Conservation (phyloP, 2,329 filamentous ascomycete genomes). For the Didymella sp. region DNA sequence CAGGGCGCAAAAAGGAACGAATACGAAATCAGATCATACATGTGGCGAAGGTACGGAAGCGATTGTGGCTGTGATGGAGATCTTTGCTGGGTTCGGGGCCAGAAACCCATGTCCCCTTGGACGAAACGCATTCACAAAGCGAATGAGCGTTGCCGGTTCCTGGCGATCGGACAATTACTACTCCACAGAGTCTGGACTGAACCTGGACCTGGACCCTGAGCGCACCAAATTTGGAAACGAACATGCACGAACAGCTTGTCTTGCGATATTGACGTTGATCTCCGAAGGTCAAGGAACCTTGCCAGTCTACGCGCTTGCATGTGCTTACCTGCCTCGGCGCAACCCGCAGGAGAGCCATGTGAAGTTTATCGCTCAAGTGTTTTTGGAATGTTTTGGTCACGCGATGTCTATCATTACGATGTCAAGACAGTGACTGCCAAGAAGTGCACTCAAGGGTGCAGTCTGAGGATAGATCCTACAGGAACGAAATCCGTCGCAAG, state of each 20-base stretch:
- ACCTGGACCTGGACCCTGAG: constrained; percentile 13
- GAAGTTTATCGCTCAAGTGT: neutral
- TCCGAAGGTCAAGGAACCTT: neutral
- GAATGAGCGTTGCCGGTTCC: constrained; percentile 16
- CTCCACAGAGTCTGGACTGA: constrained; percentile 10
- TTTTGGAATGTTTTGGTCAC: neutral
- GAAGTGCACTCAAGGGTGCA: neutral
- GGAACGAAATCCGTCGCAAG: neutral
- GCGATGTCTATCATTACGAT: neutral
- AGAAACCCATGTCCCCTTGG: neutral
- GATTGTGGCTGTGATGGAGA: constrained; percentile 27
- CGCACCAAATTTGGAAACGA: constrained; percentile 9
- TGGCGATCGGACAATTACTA: constrained; percentile 20
- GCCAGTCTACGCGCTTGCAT: neutral
- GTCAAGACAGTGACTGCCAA: neutral
- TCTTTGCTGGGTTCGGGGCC: constrained; percentile 14
- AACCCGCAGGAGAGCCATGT: neutral
- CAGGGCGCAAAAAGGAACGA: constrained; percentile 1
- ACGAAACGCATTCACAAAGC: constrained; percentile 4
- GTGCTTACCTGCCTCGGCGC: constrained; percentile 1
- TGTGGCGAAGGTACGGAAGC: constrained; percentile 16
- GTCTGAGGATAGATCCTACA: neutral
- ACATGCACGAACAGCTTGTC: neutral
- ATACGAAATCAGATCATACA: constrained; percentile 6
- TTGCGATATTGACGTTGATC: constrained; percentile 1